Base-by-base conservation (phyloP, 192 early-diverging fungal genomes). In the Backusella australiensis region DNA sequence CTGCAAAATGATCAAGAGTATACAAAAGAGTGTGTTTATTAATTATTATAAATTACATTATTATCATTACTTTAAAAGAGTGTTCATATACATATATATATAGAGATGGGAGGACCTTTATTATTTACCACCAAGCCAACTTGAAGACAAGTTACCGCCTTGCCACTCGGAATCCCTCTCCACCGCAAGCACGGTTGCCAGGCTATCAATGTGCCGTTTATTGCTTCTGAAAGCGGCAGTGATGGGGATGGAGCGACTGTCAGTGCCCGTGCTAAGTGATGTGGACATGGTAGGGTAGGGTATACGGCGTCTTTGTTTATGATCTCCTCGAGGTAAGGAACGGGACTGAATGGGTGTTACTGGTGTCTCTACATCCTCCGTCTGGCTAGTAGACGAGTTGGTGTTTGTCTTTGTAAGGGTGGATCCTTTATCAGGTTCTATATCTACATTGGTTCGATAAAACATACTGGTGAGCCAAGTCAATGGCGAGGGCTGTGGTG, bases 61-160 rank as follows among this genome's bases (percentile, higher is more conserved):
- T 49, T 42, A 12, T 42, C 15, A 12, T 42, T 32, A 32, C 32
- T 6, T 49, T 49, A 49, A 49, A n/a, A 49, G 3, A 44, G 42
- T 44, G 15, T 17, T 44, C 12, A 44, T 44, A 49, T 49, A 49
- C 46, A 49, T 49, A 49, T 49, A 17, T 49, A n/a, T n/a, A 49
- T n/a, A 49, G 6, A 53, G 32, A 19, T 63, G 11, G 38, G 11
- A 11, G 38, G 38, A 39, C 29, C 3, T 42, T 36, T 11, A 39
- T 67, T 67, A 75, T 42, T 67, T 66, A 46, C 74, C 63, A 11
- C 74, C 74, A 15, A 75, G 41, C 74, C 74, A 75, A 65, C 74
- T 75, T 39, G 74, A 66, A 21, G 74, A 75, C 15, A 75, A 75
- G 46, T 29, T 63, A 34, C 35, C 65, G 0, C 36, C 74, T 68